Evolutionary conservation across 2,329 filamentous ascomycete genomes (phyloP), one percentile per base, ranked within the genome.

Genomic region (Aspergillus tamarii): DNA sequence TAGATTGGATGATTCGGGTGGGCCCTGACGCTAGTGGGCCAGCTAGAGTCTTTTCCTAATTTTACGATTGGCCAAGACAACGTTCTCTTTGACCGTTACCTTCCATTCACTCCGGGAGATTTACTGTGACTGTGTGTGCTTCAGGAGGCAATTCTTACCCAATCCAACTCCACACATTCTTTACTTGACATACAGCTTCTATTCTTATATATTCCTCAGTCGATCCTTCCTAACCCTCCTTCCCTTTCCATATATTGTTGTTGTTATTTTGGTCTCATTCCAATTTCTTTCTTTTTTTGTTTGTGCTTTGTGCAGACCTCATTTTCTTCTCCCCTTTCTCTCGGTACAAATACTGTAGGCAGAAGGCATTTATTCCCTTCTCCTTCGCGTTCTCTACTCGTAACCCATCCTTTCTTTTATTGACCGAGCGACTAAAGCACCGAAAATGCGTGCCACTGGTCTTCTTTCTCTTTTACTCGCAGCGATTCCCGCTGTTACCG

Each of bases 401-500:
- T 32, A 32, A 32, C 48, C 28, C 1, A 26, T 30, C 30, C 39
- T 36, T 34, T 61, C 58, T 41, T 26, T 54, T 36, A 7, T 55
- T 16, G 26, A n/a, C 30, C 16, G 34, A 59, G 8, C 19, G 19
- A 16, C 56, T 19, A 30, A 16, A 23, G 45, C 3, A 52, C 45
- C 46, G 66, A 50, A 52, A 34, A 85, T 85, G 84, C 82, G 80
- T 78, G 72, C 78, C 70, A 71, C 78, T 53, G 73, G 73, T 58
- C 64, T 83, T 59, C 56, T 84, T 67, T 72, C 78, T 21, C 63
- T 79, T 46, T 70, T 79, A 61, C 68, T 84, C 68, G 80, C 78
- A 54, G 74, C 78, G 57, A 77, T 82, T 54, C 83, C 85, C 28
- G 77, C 82, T 54, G 74, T 84, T 48, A 83, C 84, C 48, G 79